Percentiles rank a stretch among this genome's conserved stretches.
These are phyloP conservation scores for Tulasnella sp. DNA, from an alignment of 768 basidiomycete genomes.

Conservation along the genomic window DNA sequence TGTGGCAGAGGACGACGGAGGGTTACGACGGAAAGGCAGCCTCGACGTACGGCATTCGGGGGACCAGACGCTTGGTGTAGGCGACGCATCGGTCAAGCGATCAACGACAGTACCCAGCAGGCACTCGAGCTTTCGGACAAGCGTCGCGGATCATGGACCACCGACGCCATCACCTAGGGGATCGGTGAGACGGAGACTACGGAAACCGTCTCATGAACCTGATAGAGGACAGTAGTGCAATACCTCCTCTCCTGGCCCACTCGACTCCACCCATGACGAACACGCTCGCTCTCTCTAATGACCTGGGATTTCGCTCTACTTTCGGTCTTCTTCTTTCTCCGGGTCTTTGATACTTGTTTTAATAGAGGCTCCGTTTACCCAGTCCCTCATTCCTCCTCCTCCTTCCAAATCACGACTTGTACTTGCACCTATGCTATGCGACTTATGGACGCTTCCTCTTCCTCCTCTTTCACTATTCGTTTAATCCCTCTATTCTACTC, in stretches of 20 bases:
- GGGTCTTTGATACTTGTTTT: too few species aligned
- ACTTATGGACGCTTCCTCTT: not conserved
- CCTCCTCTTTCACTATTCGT: not conserved
- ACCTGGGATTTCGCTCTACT: too few species aligned
- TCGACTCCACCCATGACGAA: too few species aligned
- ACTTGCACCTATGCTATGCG: not conserved
- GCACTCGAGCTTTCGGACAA: not conserved
- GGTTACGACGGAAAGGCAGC: not conserved
- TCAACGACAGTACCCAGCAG: conserved; percentile 10
- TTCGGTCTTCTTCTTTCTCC: too few species aligned
- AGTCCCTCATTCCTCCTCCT: not conserved
- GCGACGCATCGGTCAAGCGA: conserved; percentile 7
- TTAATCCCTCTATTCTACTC: not conserved
- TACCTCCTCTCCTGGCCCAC: too few species aligned
- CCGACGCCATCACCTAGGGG: not conserved
- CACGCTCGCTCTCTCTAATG: too few species aligned
- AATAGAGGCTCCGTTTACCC: not conserved
- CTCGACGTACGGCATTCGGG: not conserved
- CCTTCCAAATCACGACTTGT: not conserved
- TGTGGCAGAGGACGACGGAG: too few species aligned
- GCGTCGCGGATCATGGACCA: not conserved
- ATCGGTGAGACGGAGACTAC: not conserved
- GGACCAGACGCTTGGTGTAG: conserved; percentile 1
- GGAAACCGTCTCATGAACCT: not conserved
- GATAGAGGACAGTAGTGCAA: too few species aligned